These are phyloP conservation scores for Gossypium trilobum DNA, from an alignment of 441 rosid species.

Conservation along the genomic window DNA sequence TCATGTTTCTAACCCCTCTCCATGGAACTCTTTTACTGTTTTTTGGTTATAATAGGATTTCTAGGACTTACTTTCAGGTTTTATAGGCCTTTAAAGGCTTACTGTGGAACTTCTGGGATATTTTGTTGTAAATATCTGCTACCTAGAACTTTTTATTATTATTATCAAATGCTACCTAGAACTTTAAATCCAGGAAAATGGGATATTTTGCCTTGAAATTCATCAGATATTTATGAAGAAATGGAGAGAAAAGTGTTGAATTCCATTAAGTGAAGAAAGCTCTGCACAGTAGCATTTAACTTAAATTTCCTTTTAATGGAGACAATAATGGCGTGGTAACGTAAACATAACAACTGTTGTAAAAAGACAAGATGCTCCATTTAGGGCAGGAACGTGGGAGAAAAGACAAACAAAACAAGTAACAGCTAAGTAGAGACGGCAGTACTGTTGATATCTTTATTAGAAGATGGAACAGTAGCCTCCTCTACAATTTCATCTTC, in stretches of 20 bases:
- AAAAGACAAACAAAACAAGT: neutral
- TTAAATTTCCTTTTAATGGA: neutral
- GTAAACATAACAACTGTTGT: neutral
- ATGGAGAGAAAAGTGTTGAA: neutral
- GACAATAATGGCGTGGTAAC: neutral
- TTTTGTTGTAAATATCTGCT: neutral
- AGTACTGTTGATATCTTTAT: neutral
- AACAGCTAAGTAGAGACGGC: neutral
- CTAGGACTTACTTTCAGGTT: neutral
- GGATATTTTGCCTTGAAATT: neutral
- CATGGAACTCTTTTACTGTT: neutral
- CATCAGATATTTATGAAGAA: neutral
- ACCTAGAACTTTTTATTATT: neutral
- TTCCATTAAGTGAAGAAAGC: neutral
- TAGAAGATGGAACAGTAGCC: neutral
- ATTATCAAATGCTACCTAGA: neutral
- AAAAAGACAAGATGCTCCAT: neutral
- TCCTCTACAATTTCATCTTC: constrained; percentile 17
- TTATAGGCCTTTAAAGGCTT: neutral
- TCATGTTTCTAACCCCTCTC: neutral
- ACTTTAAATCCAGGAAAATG: neutral
- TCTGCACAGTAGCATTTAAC: neutral
- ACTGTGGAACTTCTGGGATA: neutral
- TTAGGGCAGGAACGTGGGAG: neutral
- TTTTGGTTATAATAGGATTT: neutral